Conservation (phyloP, 805 yeast species). For the Yarrowia sp. region DNA sequence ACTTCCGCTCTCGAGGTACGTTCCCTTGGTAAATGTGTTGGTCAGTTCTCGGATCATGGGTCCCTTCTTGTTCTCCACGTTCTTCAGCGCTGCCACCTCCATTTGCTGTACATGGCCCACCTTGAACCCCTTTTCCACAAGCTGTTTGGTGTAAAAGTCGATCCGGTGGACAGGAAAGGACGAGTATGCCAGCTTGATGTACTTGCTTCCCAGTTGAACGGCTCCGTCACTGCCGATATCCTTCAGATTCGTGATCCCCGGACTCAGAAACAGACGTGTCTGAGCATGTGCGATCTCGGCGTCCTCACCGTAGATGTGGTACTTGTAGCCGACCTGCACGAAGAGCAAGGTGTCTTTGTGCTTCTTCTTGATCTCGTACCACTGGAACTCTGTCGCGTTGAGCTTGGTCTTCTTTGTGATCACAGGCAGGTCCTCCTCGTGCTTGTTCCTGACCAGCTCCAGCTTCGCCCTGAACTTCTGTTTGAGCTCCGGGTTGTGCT, state of each 20-base stretch:
- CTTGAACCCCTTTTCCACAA: conserved; percentile 68
- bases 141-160: conserved; percentile 70
- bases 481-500: neutral
- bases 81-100: conserved; percentile 75
- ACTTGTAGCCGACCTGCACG: conserved; percentile 89
- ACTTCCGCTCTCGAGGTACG: conserved; percentile 66
- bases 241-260: conserved; percentile 61
- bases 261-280: conserved; percentile 58
- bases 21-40: conserved; percentile 75
- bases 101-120: conserved; percentile 85
- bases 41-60: conserved; percentile 70
- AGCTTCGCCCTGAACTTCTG: neutral
- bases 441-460: neutral
- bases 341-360: conserved; percentile 71
- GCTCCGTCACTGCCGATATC: conserved; percentile 41
- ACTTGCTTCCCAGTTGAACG: conserved; percentile 44
- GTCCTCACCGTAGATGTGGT: conserved; percentile 80
- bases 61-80: conserved; percentile 50
- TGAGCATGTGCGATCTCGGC: conserved; percentile 67
- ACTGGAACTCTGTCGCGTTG: conserved; percentile 82
- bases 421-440: neutral
- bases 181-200: conserved; percentile 71
- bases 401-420: conserved; percentile 37
- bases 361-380: conserved; percentile 57
- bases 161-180: conserved; percentile 78